Evolutionary conservation across 164 flowering plant species (phyloP).

Genomic region (Magnolia kwangsiensis): DNA sequence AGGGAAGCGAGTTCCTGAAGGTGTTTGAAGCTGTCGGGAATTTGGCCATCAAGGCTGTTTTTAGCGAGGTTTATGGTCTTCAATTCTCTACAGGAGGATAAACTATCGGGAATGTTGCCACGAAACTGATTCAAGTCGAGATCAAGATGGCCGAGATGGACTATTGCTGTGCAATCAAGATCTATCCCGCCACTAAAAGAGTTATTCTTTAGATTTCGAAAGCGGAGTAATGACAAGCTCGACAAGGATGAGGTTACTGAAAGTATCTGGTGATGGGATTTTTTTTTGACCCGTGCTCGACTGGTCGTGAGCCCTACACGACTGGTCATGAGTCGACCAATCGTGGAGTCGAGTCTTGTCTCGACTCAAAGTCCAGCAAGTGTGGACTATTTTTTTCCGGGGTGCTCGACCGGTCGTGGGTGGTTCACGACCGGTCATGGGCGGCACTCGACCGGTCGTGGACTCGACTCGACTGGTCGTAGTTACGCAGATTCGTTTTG

Average conservation of each 20-base stretch:
- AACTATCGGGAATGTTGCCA: conserved; percentile 43
- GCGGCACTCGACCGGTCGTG: no score
- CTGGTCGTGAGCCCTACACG: no score
- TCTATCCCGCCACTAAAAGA: conserved; percentile 37
- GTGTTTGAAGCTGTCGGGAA: conserved; percentile 53
- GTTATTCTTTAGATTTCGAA: conserved; percentile 60
- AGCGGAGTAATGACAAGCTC: conserved; percentile 57
- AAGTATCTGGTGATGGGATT: no score
- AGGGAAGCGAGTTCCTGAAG: conserved; percentile 41
- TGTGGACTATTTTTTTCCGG: no score
- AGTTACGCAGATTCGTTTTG: background rate
- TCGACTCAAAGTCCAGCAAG: no score
- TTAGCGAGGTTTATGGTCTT: conserved; percentile 51
- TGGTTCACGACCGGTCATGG: no score
- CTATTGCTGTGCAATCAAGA: conserved; percentile 53
- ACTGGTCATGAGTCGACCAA: no score
- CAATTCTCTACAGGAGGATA: conserved; percentile 40
- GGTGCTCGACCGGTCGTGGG: no score
- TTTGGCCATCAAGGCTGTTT: conserved; percentile 38
- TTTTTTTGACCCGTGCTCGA: no score
- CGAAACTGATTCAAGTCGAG: conserved; percentile 44
- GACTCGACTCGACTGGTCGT: no score
- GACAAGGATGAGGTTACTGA: conserved; percentile 44
- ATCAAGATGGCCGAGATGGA: conserved; percentile 41
- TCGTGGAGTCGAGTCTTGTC: no score